Evolutionary conservation across 106 monocot genomes (phyloP), one percentile per base, ranked within the genome.

Genomic region (Dendrobium officinale): DNA sequence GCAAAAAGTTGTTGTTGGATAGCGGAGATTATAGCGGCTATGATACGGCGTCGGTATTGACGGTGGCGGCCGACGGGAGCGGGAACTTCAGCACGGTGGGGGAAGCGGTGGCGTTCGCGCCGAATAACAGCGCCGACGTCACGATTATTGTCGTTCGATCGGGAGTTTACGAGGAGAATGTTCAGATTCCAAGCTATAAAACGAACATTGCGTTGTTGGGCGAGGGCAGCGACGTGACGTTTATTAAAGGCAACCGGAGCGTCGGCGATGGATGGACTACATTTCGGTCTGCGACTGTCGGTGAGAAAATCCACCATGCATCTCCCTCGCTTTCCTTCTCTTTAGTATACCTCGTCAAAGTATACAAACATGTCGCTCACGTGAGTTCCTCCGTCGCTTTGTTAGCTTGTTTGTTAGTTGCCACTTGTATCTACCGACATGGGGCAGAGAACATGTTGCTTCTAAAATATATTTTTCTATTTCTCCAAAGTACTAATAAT

Each of bases 221-320:
- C 2, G 91, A 93, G 0, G 93, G 93, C 8, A 88, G 85, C 42
- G 87, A 86, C 40, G 84, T 82, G 6, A 93, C 96, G 0, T 81
- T 92, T 22, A 93, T 96, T 84, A 87, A 54, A 40, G 93, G 91
- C 20, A 79, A 79, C 81, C 70, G 90, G 72, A 96, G 91, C 82
- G 88, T 72, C 59, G 89, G 77, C 29, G 96, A 90, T 58, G 91
- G 91, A 4, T 96, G 90, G 89, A 96, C 90, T 56, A 89, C 96
- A 5, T 96, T 96, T 81, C 75, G 88, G 20, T 85, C 96, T 0
- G 96, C 96, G 27, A 96, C 96, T 33, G 88, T 96, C 73, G 96
- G 96, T 93, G 24, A 91, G 87, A 54, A 1, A n/a, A 47, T 51
- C 13, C 13, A 51, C 13, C 51, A 51, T 51, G 51, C 51, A 47